These are phyloP conservation scores for Lactarius hatsudake DNA, from an alignment of 768 basidiomycete genomes.

Conservation along the genomic window DNA sequence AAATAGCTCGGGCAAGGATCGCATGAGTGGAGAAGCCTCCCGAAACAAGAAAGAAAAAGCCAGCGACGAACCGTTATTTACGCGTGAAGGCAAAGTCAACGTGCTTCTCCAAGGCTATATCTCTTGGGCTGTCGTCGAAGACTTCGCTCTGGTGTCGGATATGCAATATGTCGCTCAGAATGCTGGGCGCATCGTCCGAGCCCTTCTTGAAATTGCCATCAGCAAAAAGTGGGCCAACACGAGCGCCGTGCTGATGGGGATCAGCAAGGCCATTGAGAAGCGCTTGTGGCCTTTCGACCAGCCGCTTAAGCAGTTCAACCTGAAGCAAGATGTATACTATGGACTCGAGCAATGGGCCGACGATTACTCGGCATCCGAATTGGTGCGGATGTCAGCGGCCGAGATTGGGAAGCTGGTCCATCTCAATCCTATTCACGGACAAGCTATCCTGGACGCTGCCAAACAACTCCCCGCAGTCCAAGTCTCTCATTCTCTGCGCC, in stretches of 20 bases:
- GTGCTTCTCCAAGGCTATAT: conserved; percentile 91
- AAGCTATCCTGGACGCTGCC: conserved; percentile 73
- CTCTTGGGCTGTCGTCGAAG: conserved; percentile 75
- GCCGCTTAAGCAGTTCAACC: conserved; percentile 76
- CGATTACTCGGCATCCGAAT: conserved; percentile 71
- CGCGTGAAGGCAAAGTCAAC: conserved; percentile 79
- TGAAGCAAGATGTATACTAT: conserved; percentile 76
- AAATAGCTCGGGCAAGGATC: conserved; percentile 21
- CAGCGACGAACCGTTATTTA: conserved; percentile 9
- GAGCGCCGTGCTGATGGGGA: conserved; percentile 73
- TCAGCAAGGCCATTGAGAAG: conserved; percentile 92
- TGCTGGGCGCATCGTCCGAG: conserved; percentile 90
- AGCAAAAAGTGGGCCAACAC: conserved; percentile 89
- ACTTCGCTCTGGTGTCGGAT: conserved; percentile 96
- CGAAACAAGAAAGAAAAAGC: conserved; percentile 5
- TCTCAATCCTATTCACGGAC: conserved; percentile 82
- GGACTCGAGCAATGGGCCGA: conserved; percentile 78
- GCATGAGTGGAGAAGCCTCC: conserved; percentile 14
- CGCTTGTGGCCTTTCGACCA: conserved; percentile 95
- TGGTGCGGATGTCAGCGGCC: conserved; percentile 61
- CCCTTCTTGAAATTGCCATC: conserved; percentile 90
- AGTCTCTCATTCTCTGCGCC: conserved; percentile 69
- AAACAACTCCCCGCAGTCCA: conserved; percentile 77
- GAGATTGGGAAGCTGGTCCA: conserved; percentile 79
- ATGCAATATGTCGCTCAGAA: conserved; percentile 94